These are phyloP conservation scores for Citrus medica DNA, from an alignment of 345 rosid species.

Conservation along the genomic window DNA sequence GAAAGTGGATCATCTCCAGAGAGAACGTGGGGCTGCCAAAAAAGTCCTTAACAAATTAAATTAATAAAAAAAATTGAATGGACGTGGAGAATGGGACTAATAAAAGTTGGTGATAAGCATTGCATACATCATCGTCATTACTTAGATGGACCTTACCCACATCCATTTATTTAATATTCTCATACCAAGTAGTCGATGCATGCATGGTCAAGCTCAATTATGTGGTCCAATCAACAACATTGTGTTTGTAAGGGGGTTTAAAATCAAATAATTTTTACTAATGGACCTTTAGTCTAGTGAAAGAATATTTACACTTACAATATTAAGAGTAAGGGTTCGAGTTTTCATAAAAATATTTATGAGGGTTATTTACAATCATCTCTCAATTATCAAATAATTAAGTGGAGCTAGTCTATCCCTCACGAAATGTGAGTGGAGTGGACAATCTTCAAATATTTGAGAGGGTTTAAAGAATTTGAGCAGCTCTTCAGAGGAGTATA, in stretches of 20 bases:
- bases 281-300: too few relatives aligned
- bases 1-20: neutral
- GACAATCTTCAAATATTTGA: too few relatives aligned
- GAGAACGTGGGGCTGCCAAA: neutral
- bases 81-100: constrained; percentile 22
- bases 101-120: neutral
- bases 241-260: neutral
- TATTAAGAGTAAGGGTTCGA: too few relatives aligned
- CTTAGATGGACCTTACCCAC: neutral
- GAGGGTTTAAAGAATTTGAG: too few relatives aligned
- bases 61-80: neutral
- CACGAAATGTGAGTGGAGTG: too few relatives aligned
- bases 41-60: neutral
- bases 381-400: too few relatives aligned
- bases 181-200: neutral
- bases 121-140: neutral
- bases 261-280: too few relatives aligned
- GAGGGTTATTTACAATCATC: too few relatives aligned
- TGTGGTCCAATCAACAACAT: neutral
- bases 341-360: too few relatives aligned
- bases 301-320: too few relatives aligned
- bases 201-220: constrained; percentile 1
- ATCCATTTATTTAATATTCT: neutral
- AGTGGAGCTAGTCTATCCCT: too few relatives aligned
- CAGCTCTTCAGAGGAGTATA: too few relatives aligned